Percentiles rank a stretch among this genome's conserved stretches.
phyloP scores from a whole-genome alignment of 768 basidiomycete species.

The Kwoniella sp. region DNA sequence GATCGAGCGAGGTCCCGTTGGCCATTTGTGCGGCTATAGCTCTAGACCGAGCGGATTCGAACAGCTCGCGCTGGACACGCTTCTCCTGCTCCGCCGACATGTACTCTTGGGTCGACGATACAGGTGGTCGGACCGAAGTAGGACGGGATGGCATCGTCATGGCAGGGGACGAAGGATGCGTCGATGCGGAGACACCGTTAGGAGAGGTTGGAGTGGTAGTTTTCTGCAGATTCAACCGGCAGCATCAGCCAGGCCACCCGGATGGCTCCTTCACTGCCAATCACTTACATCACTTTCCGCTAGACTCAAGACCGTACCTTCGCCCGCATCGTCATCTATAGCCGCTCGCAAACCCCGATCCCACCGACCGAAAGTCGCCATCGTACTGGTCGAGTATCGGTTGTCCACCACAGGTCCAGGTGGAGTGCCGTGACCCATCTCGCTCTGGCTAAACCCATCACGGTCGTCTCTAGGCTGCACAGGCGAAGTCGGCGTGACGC shows the following conservation, averaged over 20 bases:
- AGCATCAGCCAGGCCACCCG: background rate
- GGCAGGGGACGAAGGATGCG: slow-evolving; percentile 6
- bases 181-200: slow-evolving; percentile 3
- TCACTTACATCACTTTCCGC: slow-evolving; percentile 9
- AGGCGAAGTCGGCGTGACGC: slow-evolving; percentile 4
- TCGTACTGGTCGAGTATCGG: slow-evolving; percentile 19
- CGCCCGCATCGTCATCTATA: background rate
- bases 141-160: background rate
- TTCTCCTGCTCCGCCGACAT: slow-evolving; percentile 25
- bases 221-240: background rate
- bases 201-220: slow-evolving; percentile 7
- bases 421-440: slow-evolving; percentile 15
- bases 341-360: slow-evolving; percentile 18
- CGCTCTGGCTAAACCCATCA: slow-evolving; percentile 14
- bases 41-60: slow-evolving; percentile 20
- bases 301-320: background rate
- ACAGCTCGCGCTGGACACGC: slow-evolving; percentile 14
- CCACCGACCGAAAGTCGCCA: slow-evolving; percentile 31
- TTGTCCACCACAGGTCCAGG: background rate
- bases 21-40: slow-evolving; percentile 21
- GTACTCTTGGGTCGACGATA: slow-evolving; percentile 9
- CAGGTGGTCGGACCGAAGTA: background rate
- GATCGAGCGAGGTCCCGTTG: slow-evolving; percentile 19
- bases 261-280: background rate
- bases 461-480: background rate